Percentiles rank a stretch among this genome's conserved stretches.
phyloP scores from a whole-genome alignment of 2,329 filamentous ascomycete genomes.

The Penicillium sp. region DNA sequence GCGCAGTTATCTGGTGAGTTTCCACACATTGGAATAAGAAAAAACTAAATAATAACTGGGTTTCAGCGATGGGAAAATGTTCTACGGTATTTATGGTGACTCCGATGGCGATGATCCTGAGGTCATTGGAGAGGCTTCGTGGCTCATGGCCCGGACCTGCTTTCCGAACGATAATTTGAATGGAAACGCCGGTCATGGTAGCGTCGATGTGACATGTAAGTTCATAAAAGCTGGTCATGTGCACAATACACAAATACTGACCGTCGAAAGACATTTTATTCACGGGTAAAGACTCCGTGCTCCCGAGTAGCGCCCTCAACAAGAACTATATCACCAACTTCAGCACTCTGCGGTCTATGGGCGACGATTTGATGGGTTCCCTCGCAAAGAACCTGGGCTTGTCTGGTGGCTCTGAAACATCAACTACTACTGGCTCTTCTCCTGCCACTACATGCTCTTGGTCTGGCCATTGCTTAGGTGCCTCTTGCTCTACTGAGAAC shows the following conservation, averaged over 20 bases:
- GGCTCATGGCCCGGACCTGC: conserved; percentile 36
- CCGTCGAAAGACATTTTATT: conserved; percentile 29
- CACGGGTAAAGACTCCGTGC: conserved; percentile 26
- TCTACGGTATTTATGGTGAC: conserved; percentile 36
- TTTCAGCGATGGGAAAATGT: conserved; percentile 32
- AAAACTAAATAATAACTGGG: not conserved
- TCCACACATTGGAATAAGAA: too few relatives aligned
- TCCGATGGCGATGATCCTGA: conserved; percentile 29
- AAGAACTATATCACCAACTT: conserved; percentile 26
- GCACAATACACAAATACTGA: not conserved
- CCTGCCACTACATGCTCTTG: conserved; percentile 11
- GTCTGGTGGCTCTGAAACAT: conserved; percentile 1
- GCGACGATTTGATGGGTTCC: conserved; percentile 25
- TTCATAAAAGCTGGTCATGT: not conserved
- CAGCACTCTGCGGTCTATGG: conserved; percentile 24
- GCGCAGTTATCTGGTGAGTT: conserved; percentile 31
- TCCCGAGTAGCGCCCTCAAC: conserved; percentile 24
- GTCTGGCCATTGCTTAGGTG: conserved; percentile 13
- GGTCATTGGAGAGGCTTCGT: conserved; percentile 35
- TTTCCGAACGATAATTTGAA: conserved; percentile 31
- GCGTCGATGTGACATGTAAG: conserved; percentile 34
- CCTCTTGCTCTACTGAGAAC: conserved; percentile 11
- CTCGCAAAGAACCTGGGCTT: conserved; percentile 24
- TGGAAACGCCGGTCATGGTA: conserved; percentile 26
- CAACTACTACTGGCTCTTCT: conserved; percentile 3